Conservation (phyloP, 495 filamentous ascomycete species). For the Pyrenula massariospora region DNA sequence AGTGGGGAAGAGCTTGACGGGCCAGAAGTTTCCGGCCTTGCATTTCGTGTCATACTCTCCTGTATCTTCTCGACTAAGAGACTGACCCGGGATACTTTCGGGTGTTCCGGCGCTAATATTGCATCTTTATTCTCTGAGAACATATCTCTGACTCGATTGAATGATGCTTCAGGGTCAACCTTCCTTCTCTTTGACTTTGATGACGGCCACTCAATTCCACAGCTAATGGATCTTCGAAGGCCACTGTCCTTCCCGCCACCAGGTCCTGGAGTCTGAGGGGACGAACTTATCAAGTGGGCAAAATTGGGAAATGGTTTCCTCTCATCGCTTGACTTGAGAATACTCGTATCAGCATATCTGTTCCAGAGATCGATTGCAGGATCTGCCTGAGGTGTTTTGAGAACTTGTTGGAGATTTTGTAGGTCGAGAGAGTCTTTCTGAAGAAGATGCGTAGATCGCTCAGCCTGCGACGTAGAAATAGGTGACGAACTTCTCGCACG, state of each 20-base stretch:
- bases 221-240: constrained; percentile 60
- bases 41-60: constrained; percentile 37
- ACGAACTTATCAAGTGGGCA: constrained; percentile 59
- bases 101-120: constrained; percentile 33
- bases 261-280: constrained; percentile 46
- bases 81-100: constrained; percentile 48
- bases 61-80: constrained; percentile 57
- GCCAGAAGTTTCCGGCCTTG: constrained; percentile 14
- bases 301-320: constrained; percentile 37
- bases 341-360: constrained; percentile 48
- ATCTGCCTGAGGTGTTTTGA: constrained; percentile 70
- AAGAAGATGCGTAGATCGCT: constrained; percentile 26
- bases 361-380: constrained; percentile 81
- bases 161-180: constrained; percentile 17
- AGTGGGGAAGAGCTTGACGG: constrained; percentile 47
- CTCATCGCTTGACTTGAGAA: constrained; percentile 19
- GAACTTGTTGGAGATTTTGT: constrained; percentile 39
- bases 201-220: constrained; percentile 49
- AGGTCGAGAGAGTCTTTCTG: constrained; percentile 33
- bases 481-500: constrained; percentile 75
- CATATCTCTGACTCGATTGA: constrained; percentile 22
- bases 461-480: constrained; percentile 53
- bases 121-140: constrained; percentile 39
- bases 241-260: constrained; percentile 35
- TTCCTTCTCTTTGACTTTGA: constrained; percentile 43